Evolutionary conservation across 352 stramenopile species (phyloP), one percentile per base, ranked within the genome.

Genomic region (Globisporangium splendens): DNA sequence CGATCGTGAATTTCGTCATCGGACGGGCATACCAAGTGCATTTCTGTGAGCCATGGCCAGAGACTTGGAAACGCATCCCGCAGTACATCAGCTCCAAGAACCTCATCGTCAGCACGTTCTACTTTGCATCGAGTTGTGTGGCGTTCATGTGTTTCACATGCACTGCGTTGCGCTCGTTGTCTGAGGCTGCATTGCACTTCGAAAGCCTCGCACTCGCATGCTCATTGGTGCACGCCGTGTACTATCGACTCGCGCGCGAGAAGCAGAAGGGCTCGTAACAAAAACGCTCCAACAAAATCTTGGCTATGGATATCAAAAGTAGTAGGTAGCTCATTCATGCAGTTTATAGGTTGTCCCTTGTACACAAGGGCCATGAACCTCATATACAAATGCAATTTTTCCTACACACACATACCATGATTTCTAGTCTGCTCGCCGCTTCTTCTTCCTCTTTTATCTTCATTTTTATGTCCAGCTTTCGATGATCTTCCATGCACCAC

Each of bases 21-120:
- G 76, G 65, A 10, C 68, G 70, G 8, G 74, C 68, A 15, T 88
- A 88, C 24, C 80, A 88, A 46, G 31, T 64, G 7, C 74, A 83
- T 43, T 79, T 88, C 47, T 74, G 70, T 50, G 72, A 67, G 0
- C 64, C 68, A 13, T 83, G 64, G 68, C 76, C 79, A 0, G 50
- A 55, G 22, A 63, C 63, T 24, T 88, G 80, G 80, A 72, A 69
- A 3, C 70, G 70, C 3, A 46, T 90, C 17, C 80, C 80, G 18
- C 59, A 50, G 21, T 90, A 85, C 41, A 42, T 90, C 17, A 78
- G 80, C 42, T 88, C 77, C 44, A 87, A 87, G 62, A 65, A 85
- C 39, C 73, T 88, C 44, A 66, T 82, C 20, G 43, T 88, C 47
- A 65, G 59, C 43, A 90, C 80, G 8, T 59, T 90, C 5, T 90